Evolutionary conservation across 2,329 filamentous ascomycete genomes (phyloP), one percentile per base, ranked within the genome.

Genomic region (Sporothrix sp.): DNA sequence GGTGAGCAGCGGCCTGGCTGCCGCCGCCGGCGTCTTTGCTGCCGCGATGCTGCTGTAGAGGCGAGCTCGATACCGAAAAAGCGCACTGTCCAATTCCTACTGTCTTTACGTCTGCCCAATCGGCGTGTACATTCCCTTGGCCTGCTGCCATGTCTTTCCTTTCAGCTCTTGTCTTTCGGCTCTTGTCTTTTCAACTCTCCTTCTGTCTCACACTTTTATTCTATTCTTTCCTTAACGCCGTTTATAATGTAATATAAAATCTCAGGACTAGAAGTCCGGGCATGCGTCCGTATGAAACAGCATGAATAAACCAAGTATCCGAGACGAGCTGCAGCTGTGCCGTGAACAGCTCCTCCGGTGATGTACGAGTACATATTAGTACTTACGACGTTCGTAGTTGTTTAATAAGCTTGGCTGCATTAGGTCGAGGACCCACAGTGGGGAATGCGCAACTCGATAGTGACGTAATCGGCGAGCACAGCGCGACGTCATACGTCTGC

Each of bases 1-100:
- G 35, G 36, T 53, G 18, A 13, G 48, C 37, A 39, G 49, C 36
- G 35, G 48, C 37, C 36, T 51, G 20, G 48, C 32, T 6, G 48
- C 39, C 9, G 35, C 30, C 23, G 44, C 27, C 9, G 48, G 38
- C 14, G 30, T 33, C 16, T 3, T 52, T 27, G 49, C 43, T 3
- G 54, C 35, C 5, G 44, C 36, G 23, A 20, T 55, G 48, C 33
- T 55, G 21, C 18, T 54, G 27, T 54, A 42, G 40, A 5, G n/a
- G n/a, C n/a, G n/a, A n/a, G n/a, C n/a, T 28, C 27, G 16, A 48
- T 44, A 44, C 42, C 42, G 13, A 25, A 30, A 27, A 33, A 30
- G 13, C 25, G 20, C 28, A 28, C 38, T 28, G 20, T 25, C 37
- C 20, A 13, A 30, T 28, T n/a, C 25, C n/a, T 18, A 28, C 39